Evolutionary conservation across 2,329 filamentous ascomycete species (phyloP).

Genomic region (Ceratocystis cacaofunesta): DNA sequence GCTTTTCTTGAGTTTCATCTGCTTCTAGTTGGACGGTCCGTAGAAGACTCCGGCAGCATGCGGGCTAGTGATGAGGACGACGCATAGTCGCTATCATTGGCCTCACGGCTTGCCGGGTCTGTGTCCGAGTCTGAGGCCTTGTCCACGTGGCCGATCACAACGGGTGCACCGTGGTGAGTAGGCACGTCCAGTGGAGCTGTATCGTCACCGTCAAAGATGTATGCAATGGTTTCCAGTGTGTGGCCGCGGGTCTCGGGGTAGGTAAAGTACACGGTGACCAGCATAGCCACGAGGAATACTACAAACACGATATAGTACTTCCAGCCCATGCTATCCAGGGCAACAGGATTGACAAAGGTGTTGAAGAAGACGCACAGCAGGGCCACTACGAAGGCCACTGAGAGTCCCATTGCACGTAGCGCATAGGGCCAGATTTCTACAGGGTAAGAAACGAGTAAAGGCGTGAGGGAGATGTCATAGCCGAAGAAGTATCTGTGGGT

Average conservation of each 20-base stretch:
- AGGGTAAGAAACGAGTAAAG: slow-evolving; percentile 30
- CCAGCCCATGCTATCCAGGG: slow-evolving; percentile 28
- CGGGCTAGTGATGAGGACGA: not conserved
- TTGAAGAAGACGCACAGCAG: slow-evolving; percentile 29
- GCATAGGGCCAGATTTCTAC: slow-evolving; percentile 46
- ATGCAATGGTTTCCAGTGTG: slow-evolving; percentile 19
- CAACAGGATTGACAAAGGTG: slow-evolving; percentile 32
- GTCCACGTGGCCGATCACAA: not conserved
- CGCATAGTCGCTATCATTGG: not conserved
- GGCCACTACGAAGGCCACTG: slow-evolving; percentile 41
- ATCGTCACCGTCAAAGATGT: slow-evolving; percentile 15
- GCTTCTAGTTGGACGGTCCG: not conserved
- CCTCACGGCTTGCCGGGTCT: not conserved
- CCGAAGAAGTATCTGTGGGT: slow-evolving; percentile 15
- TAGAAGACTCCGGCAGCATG: not conserved
- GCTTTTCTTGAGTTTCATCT: not conserved
- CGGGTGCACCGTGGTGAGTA: not conserved
- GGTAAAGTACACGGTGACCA: slow-evolving; percentile 53
- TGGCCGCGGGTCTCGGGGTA: slow-evolving; percentile 65
- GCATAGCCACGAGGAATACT: slow-evolving; percentile 30
- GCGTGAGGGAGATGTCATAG: slow-evolving; percentile 27
- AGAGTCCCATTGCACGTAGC: slow-evolving; percentile 42
- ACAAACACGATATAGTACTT: slow-evolving; percentile 31
- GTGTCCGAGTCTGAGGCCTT: not conserved
- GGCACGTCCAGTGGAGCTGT: not conserved